phyloP scores from a whole-genome alignment of 345 rosid genomes.

The Camelina sativa region DNA sequence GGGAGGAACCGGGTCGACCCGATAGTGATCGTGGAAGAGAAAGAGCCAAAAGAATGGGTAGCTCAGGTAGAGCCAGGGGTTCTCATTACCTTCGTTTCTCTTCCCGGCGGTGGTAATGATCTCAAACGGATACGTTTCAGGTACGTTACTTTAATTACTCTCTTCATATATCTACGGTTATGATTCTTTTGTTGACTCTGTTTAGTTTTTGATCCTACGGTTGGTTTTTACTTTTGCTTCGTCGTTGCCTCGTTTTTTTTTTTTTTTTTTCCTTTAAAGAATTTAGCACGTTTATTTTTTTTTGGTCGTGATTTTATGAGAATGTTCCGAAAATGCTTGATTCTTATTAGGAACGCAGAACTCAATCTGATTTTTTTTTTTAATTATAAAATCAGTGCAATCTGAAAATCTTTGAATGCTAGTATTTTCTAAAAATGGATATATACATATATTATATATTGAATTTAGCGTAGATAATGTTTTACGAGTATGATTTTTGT shows the following conservation, averaged over 20 bases:
- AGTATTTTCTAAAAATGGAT: neutral
- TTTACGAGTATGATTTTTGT: neutral
- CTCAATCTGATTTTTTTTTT: too few species aligned
- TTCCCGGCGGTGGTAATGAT: conserved; percentile 96
- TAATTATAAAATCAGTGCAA: neutral
- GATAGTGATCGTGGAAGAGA: conserved; percentile 79
- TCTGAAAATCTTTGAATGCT: neutral
- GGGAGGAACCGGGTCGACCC: conserved; percentile 67
- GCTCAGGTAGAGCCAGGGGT: conserved; percentile 99
- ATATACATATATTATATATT: neutral
- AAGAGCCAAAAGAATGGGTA: conserved; percentile 91
- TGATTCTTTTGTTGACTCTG: conserved; percentile 20
- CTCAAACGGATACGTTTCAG: conserved; percentile 92
- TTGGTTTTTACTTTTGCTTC: conserved; percentile 11
- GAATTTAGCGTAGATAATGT: neutral
- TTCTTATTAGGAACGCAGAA: neutral
- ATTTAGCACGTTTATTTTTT: conserved; percentile 26
- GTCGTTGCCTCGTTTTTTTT: conserved; percentile 20
- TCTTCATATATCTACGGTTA: conserved; percentile 29
- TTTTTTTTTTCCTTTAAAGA: neutral
- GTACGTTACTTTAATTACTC: conserved; percentile 44
- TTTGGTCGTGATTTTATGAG: conserved; percentile 29
- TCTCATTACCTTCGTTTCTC: conserved; percentile 85
- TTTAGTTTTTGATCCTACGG: conserved; percentile 49
- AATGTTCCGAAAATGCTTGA: conserved; percentile 29